These are phyloP conservation scores for Hypoxylon sp. DNA, from an alignment of 2,329 filamentous ascomycete genomes.

Conservation along the genomic window DNA sequence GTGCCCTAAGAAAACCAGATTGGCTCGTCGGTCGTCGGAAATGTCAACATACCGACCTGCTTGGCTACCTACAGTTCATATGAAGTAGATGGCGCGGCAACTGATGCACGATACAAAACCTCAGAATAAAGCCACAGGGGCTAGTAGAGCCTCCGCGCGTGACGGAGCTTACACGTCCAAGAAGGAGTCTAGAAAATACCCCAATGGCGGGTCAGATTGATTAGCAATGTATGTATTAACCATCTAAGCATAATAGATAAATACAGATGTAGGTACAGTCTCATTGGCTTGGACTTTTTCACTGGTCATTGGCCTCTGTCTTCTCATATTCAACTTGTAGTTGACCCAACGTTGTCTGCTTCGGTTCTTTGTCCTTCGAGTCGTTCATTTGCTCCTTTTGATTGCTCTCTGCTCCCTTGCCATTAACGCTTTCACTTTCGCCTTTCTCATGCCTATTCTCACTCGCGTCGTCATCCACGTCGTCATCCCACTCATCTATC, in stretches of 20 bases:
- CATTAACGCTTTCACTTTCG: slow-evolving; percentile 4
- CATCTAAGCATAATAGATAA: not conserved
- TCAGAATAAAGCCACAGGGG: not conserved
- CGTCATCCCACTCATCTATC: slow-evolving; percentile 57
- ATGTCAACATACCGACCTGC: slow-evolving; percentile 1
- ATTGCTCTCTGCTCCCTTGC: slow-evolving; percentile 6
- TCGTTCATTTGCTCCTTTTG: not conserved
- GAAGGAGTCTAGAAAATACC: not conserved
- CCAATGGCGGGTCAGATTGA: not conserved
- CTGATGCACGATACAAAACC: slow-evolving; percentile 5
- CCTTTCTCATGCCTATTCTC: slow-evolving; percentile 28
- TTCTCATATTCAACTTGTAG: slow-evolving; percentile 23
- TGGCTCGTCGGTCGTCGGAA: slow-evolving; percentile 11
- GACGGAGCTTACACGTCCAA: not conserved
- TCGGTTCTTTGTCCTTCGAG: slow-evolving; percentile 13
- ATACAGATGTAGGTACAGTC: not conserved
- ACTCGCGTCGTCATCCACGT: slow-evolving; percentile 47
- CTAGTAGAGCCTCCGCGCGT: not conserved
- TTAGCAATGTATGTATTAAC: slow-evolving; percentile 1
- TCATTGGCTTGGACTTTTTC: not conserved
- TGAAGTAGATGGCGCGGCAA: not conserved
- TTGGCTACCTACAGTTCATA: not conserved
- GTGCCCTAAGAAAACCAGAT: not conserved
- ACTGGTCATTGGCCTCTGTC: slow-evolving; percentile 10
- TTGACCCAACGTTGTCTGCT: slow-evolving; percentile 16